Percentiles rank a stretch among this genome's conserved stretches.
phyloP scores from a whole-genome alignment of 208 protist genomes.

The Trichomonas tenax region DNA sequence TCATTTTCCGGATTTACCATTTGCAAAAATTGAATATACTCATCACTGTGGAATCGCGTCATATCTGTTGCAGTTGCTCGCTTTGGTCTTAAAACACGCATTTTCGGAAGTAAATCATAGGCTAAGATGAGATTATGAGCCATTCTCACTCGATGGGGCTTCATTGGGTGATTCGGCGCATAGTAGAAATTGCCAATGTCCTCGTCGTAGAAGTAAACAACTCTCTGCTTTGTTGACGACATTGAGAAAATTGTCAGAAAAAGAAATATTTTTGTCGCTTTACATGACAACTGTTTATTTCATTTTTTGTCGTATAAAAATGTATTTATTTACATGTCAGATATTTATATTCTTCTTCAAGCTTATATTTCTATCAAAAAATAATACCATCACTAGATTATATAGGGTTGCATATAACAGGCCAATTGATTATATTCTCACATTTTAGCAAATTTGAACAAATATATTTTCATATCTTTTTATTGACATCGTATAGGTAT shows the following conservation, averaged over 20 bases:
- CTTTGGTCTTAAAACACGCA: conserved; percentile 42
- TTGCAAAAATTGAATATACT: conserved; percentile 46
- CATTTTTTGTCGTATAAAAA: too few species aligned
- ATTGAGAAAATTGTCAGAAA: too few species aligned
- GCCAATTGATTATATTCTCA: too few species aligned
- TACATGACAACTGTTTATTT: too few species aligned
- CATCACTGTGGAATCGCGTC: conserved; percentile 46
- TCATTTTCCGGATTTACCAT: conserved; percentile 42
- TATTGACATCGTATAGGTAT: too few species aligned
- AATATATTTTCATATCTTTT: too few species aligned
- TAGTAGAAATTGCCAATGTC: conserved; percentile 46
- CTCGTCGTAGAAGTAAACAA: conserved; percentile 24
- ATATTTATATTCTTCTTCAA: too few species aligned
- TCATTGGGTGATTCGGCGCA: conserved; percentile 46
- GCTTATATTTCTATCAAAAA: too few species aligned
- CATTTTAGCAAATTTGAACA: too few species aligned
- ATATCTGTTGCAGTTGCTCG: conserved; percentile 36
- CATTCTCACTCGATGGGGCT: conserved; percentile 48
- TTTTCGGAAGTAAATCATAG: conserved; percentile 48
- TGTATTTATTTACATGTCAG: too few species aligned
- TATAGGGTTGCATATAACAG: too few species aligned
- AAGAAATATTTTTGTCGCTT: not conserved
- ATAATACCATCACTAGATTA: too few species aligned
- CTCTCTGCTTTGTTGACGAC: not conserved
- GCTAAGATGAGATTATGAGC: conserved; percentile 49